Percentiles rank a stretch among this genome's conserved stretches.
Evolutionary conservation across 208 protist genomes (phyloP).

Genomic region (Leishmania lainsoni): DNA sequence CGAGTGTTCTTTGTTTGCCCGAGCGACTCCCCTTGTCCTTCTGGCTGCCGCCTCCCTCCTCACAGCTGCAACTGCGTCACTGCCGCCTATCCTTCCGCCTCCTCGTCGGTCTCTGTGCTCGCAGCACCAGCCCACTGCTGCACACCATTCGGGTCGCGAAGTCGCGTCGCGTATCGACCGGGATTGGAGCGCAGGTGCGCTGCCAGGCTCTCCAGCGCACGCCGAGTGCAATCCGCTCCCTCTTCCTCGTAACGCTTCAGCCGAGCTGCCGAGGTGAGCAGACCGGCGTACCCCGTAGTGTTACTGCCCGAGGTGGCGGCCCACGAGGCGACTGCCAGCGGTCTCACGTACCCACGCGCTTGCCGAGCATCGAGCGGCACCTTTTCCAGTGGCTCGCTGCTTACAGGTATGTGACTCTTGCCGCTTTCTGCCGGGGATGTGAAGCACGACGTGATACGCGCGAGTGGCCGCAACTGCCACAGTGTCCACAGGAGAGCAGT

Average conservation of each 20-base stretch:
- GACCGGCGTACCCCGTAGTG: slow-evolving; percentile 7
- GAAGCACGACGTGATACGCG: neutral
- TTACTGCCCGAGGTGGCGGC: neutral
- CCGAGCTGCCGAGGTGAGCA: slow-evolving; percentile 15
- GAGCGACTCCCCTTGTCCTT: neutral
- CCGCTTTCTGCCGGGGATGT: neutral
- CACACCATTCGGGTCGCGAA: slow-evolving; percentile 58
- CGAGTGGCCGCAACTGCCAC: neutral
- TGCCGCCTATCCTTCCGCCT: slow-evolving; percentile 3
- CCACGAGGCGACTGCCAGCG: slow-evolving; percentile 18
- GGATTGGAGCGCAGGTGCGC: slow-evolving; percentile 48
- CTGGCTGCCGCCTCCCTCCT: neutral
- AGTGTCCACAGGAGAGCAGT: neutral
- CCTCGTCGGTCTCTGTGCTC: slow-evolving; percentile 12
- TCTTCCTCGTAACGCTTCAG: slow-evolving; percentile 53
- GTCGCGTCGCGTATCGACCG: slow-evolving; percentile 44
- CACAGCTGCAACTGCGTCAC: neutral
- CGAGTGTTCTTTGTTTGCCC: neutral
- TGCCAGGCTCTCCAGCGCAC: slow-evolving; percentile 59
- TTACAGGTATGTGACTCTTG: neutral
- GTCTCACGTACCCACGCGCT: slow-evolving; percentile 22
- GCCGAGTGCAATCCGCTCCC: slow-evolving; percentile 53
- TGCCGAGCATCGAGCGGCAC: slow-evolving; percentile 19
- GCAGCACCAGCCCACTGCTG: slow-evolving; percentile 55
- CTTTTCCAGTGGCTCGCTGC: slow-evolving; percentile 10